Percentiles rank a stretch among this genome's conserved stretches.
These are phyloP conservation scores for Penicillium psychrofluorescens DNA, from an alignment of 495 filamentous ascomycete species.

Conservation along the genomic window DNA sequence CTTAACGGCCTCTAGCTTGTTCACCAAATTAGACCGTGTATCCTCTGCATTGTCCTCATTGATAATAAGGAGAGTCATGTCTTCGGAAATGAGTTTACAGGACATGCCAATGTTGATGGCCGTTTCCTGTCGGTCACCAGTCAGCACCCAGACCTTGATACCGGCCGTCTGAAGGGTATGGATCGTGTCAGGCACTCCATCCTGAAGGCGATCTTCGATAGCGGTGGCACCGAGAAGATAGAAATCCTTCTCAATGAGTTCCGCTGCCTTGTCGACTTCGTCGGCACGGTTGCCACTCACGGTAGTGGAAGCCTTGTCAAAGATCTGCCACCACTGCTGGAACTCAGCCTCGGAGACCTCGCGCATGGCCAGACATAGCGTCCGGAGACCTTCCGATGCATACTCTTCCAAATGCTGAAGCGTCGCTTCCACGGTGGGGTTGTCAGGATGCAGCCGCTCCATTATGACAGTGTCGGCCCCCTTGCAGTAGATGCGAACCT, in stretches of 20 bases:
- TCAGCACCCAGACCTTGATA: conserved; percentile 98
- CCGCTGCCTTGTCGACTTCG: conserved; percentile 94
- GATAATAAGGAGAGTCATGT: conserved; percentile 95
- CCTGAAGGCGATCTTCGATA: conserved; percentile 94
- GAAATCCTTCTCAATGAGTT: conserved; percentile 89
- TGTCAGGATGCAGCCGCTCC: conserved; percentile 71
- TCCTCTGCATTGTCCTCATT: conserved; percentile 76
- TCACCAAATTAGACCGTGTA: conserved; percentile 78
- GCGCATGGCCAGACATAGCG: conserved; percentile 90
- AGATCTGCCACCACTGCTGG: conserved; percentile 80
- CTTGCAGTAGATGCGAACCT: conserved; percentile 88
- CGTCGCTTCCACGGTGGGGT: conserved; percentile 80
- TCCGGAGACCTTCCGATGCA: conserved; percentile 90
- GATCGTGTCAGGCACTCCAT: conserved; percentile 97
- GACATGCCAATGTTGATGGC: conserved; percentile 99
- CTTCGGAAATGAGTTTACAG: conserved; percentile 96
- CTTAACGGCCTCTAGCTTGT: conserved; percentile 84
- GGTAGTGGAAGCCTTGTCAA: conserved; percentile 83
- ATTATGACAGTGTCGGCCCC: conserved; percentile 97
- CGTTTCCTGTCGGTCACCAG: conserved; percentile 96
- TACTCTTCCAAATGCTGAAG: conserved; percentile 96
- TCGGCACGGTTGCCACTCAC: conserved; percentile 88
- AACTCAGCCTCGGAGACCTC: conserved; percentile 90
- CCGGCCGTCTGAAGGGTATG: conserved; percentile 94
- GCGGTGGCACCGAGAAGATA: conserved; percentile 91